phyloP scores from a whole-genome alignment of 768 basidiomycete genomes.

The Piloderma croceum region DNA sequence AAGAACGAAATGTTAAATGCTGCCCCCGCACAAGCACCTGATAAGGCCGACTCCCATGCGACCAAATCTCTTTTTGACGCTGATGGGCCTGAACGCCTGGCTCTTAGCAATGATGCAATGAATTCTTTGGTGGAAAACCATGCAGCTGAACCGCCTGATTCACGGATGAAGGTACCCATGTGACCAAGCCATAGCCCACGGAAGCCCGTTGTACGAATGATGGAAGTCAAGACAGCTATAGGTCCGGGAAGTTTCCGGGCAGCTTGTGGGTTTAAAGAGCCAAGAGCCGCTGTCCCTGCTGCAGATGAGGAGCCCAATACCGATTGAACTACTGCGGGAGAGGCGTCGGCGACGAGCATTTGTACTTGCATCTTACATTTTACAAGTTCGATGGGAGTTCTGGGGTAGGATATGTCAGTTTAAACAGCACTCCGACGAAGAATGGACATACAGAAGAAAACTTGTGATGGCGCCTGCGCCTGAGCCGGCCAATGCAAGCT shows the following conservation, averaged over 20 bases:
- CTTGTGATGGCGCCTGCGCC: constrained; percentile 64
- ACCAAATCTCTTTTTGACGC: constrained; percentile 33
- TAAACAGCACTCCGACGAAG: background rate
- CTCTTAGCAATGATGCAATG: constrained; percentile 55
- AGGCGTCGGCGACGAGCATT: constrained; percentile 34
- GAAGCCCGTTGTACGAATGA: constrained; percentile 63
- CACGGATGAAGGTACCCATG: constrained; percentile 86
- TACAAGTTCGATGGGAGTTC: constrained; percentile 70
- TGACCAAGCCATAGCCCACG: constrained; percentile 96
- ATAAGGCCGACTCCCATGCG: constrained; percentile 78
- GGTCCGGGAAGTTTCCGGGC: constrained; percentile 58
- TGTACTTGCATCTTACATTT: constrained; percentile 82
- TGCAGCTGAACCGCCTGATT: constrained; percentile 83
- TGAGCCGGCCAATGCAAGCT: constrained; percentile 54
- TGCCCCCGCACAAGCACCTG: constrained; percentile 83
- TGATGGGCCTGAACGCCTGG: constrained; percentile 31
- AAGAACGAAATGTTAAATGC: constrained; percentile 85
- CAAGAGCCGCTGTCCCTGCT: background rate
- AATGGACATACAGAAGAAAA: constrained; percentile 50
- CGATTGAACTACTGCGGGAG: background rate
- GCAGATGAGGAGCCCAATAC: background rate
- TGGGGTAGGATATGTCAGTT: constrained; percentile 16
- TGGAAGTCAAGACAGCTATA: constrained; percentile 54
- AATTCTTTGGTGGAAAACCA: constrained; percentile 92
- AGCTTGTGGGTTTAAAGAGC: too few species aligned